Evolutionary conservation across 108 stramenopile genomes (phyloP), one percentile per base, ranked within the genome.

Genomic region (Fistulifera solaris): DNA sequence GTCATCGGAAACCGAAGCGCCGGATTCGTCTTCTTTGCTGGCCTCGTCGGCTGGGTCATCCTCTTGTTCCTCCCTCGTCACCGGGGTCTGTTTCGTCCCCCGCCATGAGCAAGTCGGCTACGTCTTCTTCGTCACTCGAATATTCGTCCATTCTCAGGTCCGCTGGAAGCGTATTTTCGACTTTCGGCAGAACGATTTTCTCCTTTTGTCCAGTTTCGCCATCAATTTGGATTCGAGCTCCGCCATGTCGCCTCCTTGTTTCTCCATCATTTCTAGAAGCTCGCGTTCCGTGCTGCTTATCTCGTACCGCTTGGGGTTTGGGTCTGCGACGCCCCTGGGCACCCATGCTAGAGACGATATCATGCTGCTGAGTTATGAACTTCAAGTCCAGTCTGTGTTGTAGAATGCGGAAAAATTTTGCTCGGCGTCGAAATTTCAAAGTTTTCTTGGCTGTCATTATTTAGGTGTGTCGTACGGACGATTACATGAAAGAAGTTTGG

Each of bases 131-230:
- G 56, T 89, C 89, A 59, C 85, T 84, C 4, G 85, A 84, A 65
- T 94, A 94, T 62, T 94, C 89, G 50, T 94, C 89, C 93, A 94
- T 94, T 22, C 93, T 63, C 16, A 94, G 63, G 56, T 94, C 93
- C 1, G 80, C 81, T 1, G 93, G 93, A 21, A 59, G 44, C 3
- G 11, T 40, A 35, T 59, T 57, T 58, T 81, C 84, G n/a, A 78
- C 68, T 38, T 62, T 58, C 6, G 76, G 68, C 15, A 76, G 38
- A 8, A 60, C 49, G 6, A 62, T 52, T 42, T 53, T 54, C 31
- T 28, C 52, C 17, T 57, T 67, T 48, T 47, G 35, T 48, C 28
- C 27, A 52, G 61, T 47, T 67, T 31, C 13, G 52, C 50, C 18
- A 16, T 65, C 51, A 0, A 44, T 54, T 12, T 56, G 48, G 1